Conservation (phyloP, 2,329 filamentous ascomycete species). For the Akanthomyces muscarius region DNA sequence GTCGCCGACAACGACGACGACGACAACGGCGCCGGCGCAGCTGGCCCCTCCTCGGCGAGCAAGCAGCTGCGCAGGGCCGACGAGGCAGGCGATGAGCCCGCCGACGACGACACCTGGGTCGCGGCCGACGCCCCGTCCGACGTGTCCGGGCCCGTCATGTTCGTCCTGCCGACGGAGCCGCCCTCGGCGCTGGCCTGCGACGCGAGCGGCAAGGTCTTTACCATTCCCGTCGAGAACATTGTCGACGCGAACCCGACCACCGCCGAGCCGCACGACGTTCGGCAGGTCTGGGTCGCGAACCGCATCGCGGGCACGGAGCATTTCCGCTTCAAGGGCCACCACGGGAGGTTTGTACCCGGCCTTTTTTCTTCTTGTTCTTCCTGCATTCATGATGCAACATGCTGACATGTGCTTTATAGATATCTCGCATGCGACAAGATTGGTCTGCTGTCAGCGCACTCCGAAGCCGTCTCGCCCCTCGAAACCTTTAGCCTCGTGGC, state of each 20-base stretch:
- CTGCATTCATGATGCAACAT: not conserved
- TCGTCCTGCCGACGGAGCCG: conserved; percentile 73
- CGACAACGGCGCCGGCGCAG: conserved; percentile 43
- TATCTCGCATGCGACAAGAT: conserved; percentile 84
- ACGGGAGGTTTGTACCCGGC: conserved; percentile 61
- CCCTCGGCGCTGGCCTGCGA: conserved; percentile 80
- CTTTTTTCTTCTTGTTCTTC: not conserved
- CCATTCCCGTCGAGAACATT: conserved; percentile 78
- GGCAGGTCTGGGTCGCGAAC: conserved; percentile 92
- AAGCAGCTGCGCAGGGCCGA: conserved; percentile 24
- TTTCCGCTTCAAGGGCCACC: conserved; percentile 83
- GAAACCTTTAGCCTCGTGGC: conserved; percentile 74
- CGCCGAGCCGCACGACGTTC: conserved; percentile 90
- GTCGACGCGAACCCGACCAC: conserved; percentile 77
- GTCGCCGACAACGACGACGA: conserved; percentile 40
- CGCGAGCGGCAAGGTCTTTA: conserved; percentile 79
- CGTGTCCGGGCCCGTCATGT: conserved; percentile 74
- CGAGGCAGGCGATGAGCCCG: conserved; percentile 31
- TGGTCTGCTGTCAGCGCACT: conserved; percentile 70
- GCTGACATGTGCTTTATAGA: conserved; percentile 38
- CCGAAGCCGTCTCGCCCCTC: conserved; percentile 77
- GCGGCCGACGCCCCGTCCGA: conserved; percentile 72
- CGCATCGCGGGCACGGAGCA: conserved; percentile 75
- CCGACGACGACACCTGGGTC: conserved; percentile 83
- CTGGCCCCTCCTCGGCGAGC: conserved; percentile 31